Percentiles rank a stretch among this genome's conserved stretches.
These are phyloP conservation scores for Spizellomyces punctatus DNA, from an alignment of 192 early-diverging fungal genomes.

Conservation along the genomic window DNA sequence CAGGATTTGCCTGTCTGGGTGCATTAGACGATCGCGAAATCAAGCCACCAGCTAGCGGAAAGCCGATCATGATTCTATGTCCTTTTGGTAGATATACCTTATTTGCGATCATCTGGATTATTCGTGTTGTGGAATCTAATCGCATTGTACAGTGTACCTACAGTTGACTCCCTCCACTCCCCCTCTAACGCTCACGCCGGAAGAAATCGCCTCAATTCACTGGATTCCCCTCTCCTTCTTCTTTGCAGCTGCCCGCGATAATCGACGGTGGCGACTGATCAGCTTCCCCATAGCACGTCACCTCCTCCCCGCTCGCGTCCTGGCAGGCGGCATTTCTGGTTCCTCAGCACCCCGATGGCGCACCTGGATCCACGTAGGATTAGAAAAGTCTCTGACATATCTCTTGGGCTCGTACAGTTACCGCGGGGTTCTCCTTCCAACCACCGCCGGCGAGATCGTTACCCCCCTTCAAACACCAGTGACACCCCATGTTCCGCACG, in stretches of 20 bases:
- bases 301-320: conserved; percentile 14
- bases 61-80: conserved; percentile 19
- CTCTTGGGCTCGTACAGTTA: conserved; percentile 18
- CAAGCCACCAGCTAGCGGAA: conserved; percentile 16
- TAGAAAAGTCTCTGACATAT: conserved; percentile 10
- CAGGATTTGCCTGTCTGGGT: conserved; percentile 28
- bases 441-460: conserved; percentile 16
- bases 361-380: conserved; percentile 1
- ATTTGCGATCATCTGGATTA: neutral
- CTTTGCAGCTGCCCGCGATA: conserved; percentile 16
- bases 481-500: neutral
- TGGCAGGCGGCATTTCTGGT: neutral
- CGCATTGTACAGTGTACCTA: conserved; percentile 28
- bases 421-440: conserved; percentile 26
- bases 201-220: conserved; percentile 34
- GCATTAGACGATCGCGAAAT: conserved; percentile 35
- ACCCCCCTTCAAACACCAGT: conserved; percentile 16
- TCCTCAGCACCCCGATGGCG: neutral
- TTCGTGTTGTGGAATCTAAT: neutral
- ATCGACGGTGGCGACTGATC: conserved; percentile 14
- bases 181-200: conserved; percentile 11
- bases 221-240: conserved; percentile 39
- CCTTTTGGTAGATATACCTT: conserved; percentile 11
- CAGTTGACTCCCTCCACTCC: conserved; percentile 29
- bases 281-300: conserved; percentile 28